A percentile compares a stretch with the other conserved stretches of the same genome.
These are phyloP conservation scores for Buddleja alternifolia DNA, from an alignment of 257 asterid species.

Conservation along the genomic window DNA sequence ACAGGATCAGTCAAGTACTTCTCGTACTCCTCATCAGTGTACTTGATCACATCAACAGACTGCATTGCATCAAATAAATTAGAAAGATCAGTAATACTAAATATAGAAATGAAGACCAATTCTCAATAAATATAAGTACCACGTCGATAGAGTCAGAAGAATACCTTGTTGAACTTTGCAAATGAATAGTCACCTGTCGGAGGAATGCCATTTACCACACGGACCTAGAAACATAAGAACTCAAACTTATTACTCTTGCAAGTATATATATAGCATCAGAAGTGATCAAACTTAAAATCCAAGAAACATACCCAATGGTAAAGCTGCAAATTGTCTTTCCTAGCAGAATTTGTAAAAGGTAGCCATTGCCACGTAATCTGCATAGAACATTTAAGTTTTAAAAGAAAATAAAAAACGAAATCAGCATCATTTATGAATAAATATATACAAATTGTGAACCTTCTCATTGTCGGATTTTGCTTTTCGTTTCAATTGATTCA, in stretches of 20 bases:
- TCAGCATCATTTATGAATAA: not conserved
- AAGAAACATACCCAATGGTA: conserved; percentile 82
- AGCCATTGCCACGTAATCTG: conserved; percentile 99
- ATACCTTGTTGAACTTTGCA: conserved; percentile 92
- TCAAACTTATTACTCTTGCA: conserved; percentile 16
- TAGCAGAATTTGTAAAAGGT: conserved; percentile 85
- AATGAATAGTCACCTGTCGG: conserved; percentile 95
- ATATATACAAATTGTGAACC: conserved; percentile 46
- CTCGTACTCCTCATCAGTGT: conserved; percentile 94
- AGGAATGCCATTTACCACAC: conserved; percentile 91
- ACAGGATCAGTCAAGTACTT: conserved; percentile 79
- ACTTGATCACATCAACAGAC: conserved; percentile 89
- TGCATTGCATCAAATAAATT: conserved; percentile 42
- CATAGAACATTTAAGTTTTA: not conserved
- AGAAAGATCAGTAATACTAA: conserved; percentile 24
- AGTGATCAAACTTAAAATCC: conserved; percentile 9
- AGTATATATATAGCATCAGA: not conserved
- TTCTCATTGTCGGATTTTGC: conserved; percentile 78
- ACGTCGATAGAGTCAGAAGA: not conserved
- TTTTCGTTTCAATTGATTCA: conserved; percentile 72
- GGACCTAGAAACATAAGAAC: conserved; percentile 58
- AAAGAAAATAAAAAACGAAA: not conserved
- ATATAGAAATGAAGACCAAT: conserved; percentile 17
- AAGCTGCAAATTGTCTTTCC: conserved; percentile 86
- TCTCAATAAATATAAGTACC: not conserved